These are phyloP conservation scores for Zelopaecilomyces penicillatus DNA, from an alignment of 2,329 filamentous ascomycete genomes.

Conservation along the genomic window DNA sequence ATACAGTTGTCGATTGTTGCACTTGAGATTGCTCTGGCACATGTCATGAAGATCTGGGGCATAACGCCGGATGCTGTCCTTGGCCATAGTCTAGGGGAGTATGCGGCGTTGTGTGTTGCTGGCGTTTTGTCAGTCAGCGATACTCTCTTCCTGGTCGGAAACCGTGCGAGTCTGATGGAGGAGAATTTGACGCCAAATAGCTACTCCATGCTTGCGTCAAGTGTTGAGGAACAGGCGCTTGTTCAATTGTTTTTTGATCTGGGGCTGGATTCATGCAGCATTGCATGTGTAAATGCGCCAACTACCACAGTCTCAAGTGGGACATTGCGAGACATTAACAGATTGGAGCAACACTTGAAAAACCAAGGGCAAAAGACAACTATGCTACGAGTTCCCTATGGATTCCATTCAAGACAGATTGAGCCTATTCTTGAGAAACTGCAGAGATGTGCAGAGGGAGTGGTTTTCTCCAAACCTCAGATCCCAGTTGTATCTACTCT, in stretches of 20 bases:
- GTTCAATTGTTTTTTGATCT: not conserved
- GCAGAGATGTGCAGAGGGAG: not conserved
- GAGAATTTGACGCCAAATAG: not conserved
- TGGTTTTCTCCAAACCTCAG: not conserved
- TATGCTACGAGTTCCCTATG: not conserved
- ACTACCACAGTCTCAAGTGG: not conserved
- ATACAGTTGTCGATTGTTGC: conserved; percentile 1
- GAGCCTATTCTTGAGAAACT: not conserved
- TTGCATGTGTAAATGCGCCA: not conserved
- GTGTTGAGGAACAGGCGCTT: not conserved
- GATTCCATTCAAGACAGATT: not conserved
- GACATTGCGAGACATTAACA: not conserved
- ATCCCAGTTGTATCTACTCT: not conserved
- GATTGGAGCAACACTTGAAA: not conserved
- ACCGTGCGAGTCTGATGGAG: conserved; percentile 4
- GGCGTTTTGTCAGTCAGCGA: conserved; percentile 14
- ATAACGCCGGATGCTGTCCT: conserved; percentile 17
- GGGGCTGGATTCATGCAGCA: not conserved
- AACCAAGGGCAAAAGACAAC: not conserved
- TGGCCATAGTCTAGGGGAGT: conserved; percentile 12
- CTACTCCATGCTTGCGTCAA: conserved; percentile 6
- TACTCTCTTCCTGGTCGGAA: conserved; percentile 2
- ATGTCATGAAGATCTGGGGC: conserved; percentile 19
- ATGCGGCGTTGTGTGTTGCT: conserved; percentile 20
- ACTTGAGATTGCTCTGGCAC: conserved; percentile 21